phyloP scores from a whole-genome alignment of 441 rosid genomes.

The Eruca vesicaria region DNA sequence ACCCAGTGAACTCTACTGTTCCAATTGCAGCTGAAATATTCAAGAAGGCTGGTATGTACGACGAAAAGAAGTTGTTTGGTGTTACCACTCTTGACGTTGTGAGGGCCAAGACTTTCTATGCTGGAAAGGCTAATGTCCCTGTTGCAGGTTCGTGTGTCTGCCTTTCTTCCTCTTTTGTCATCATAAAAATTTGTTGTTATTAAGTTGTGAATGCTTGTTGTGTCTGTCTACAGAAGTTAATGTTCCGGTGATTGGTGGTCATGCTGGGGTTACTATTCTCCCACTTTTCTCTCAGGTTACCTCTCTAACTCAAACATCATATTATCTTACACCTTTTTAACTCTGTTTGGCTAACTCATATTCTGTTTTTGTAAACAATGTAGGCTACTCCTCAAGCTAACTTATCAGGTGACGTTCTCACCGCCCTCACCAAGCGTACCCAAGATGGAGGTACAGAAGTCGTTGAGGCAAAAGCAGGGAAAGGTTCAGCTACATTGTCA shows the following conservation, averaged over 20 bases:
- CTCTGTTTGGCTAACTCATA: not conserved
- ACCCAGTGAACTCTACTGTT: constrained; percentile 96
- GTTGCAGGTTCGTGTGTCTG: constrained; percentile 59
- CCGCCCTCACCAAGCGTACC: too few relatives aligned
- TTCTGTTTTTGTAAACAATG: constrained; percentile 11
- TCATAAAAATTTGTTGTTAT: not conserved
- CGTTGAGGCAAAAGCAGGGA: constrained; percentile 98
- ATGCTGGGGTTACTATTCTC: constrained; percentile 95
- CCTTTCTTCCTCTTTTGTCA: not conserved
- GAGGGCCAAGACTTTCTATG: too few relatives aligned
- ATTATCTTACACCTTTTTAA: not conserved
- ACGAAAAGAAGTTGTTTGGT: too few relatives aligned
- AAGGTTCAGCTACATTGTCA: constrained; percentile 95
- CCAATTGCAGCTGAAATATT: constrained; percentile 94
- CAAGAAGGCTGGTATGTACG: too few relatives aligned
- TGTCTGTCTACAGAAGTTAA: constrained; percentile 69
- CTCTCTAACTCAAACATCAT: not conserved
- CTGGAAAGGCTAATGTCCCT: constrained; percentile 70
- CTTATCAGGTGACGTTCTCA: too few relatives aligned
- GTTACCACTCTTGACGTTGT: too few relatives aligned
- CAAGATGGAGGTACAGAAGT: constrained; percentile 98
- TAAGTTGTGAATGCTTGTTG: constrained; percentile 9
- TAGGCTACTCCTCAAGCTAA: too few relatives aligned
- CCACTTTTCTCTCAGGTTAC: constrained; percentile 87
- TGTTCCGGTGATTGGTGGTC: constrained; percentile 96